phyloP scores from a whole-genome alignment of 192 early-diverging fungal species.

The Coemansia sp. region DNA sequence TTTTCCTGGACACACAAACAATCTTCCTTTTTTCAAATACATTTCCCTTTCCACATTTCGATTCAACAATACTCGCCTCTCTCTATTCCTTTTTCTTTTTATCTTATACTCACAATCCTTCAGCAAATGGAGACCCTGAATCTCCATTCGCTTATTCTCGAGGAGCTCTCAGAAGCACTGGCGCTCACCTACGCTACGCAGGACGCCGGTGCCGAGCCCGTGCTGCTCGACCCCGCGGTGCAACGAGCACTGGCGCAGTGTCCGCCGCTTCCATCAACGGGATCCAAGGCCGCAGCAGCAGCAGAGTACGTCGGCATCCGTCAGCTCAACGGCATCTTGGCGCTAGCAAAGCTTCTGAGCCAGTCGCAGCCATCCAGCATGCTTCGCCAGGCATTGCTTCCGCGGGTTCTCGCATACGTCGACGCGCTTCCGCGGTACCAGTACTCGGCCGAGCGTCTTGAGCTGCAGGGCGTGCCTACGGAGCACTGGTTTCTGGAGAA shows the following conservation, averaged over 20 bases:
- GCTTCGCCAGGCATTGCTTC: conserved; percentile 20
- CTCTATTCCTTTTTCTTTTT: conserved; percentile 1
- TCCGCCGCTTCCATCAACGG: conserved; percentile 20
- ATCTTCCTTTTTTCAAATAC: too few species aligned
- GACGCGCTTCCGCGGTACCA: conserved; percentile 30
- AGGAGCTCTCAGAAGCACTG: conserved; percentile 48
- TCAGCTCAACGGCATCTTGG: conserved; percentile 50
- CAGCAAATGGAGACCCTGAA: conserved; percentile 31
- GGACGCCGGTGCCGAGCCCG: not conserved
- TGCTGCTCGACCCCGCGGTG: conserved; percentile 19
- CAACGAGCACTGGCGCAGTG: conserved; percentile 35
- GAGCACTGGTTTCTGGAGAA: conserved; percentile 37
- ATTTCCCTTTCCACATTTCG: too few species aligned
- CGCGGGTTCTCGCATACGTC: conserved; percentile 38
- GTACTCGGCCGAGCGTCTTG: not conserved
- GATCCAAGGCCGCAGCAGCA: not conserved
- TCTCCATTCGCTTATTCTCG: conserved; percentile 53
- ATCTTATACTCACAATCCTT: conserved; percentile 5
- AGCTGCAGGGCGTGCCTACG: conserved; percentile 2
- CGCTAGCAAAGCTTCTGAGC: conserved; percentile 44
- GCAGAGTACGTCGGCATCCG: conserved; percentile 14
- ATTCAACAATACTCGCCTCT: not conserved
- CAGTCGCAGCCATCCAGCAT: conserved; percentile 9
- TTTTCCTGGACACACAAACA: too few species aligned
- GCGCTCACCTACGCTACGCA: conserved; percentile 16